phyloP scores from a whole-genome alignment of 2,329 filamentous ascomycete species.

The Epichloe bromicola region DNA sequence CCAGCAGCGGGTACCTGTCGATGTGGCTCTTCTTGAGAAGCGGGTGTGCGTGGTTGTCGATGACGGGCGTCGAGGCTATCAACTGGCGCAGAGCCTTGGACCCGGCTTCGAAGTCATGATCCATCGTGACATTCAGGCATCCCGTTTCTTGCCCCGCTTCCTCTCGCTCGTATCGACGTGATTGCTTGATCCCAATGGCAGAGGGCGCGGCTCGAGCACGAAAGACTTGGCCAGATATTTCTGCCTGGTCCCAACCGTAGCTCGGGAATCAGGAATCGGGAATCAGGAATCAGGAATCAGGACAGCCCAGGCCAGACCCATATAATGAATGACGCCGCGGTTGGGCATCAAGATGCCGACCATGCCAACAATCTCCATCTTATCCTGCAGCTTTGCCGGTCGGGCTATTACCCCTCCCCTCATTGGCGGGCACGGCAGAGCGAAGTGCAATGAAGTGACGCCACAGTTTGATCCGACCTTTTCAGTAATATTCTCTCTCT shows the following conservation, averaged over 20 bases:
- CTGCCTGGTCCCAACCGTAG: too few species aligned
- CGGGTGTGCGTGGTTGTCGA: conserved; percentile 64
- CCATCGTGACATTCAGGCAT: neutral
- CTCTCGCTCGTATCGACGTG: too few species aligned
- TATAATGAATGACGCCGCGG: neutral
- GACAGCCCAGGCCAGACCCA: neutral
- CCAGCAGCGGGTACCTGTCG: conserved; percentile 34
- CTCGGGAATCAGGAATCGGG: too few species aligned
- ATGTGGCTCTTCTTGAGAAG: conserved; percentile 41
- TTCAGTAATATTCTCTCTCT: too few species aligned
- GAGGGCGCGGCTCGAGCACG: too few species aligned
- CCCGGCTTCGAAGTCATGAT: neutral
- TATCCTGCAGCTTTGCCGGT: neutral
- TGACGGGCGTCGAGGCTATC: conserved; percentile 46
- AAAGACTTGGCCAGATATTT: too few species aligned
- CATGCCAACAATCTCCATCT: neutral
- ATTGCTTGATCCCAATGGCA: too few species aligned
- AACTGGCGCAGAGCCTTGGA: conserved; percentile 18
- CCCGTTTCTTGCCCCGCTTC: too few species aligned
- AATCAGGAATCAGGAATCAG: too few species aligned
- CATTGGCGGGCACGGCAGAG: neutral
- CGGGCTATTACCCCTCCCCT: neutral
- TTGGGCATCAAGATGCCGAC: neutral
- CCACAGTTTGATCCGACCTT: too few species aligned
- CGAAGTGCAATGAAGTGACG: too few species aligned